Evolutionary conservation across 1,284 basidiomycete species (phyloP).

Genomic region (Pseudomicrostroma phylloplanum): DNA sequence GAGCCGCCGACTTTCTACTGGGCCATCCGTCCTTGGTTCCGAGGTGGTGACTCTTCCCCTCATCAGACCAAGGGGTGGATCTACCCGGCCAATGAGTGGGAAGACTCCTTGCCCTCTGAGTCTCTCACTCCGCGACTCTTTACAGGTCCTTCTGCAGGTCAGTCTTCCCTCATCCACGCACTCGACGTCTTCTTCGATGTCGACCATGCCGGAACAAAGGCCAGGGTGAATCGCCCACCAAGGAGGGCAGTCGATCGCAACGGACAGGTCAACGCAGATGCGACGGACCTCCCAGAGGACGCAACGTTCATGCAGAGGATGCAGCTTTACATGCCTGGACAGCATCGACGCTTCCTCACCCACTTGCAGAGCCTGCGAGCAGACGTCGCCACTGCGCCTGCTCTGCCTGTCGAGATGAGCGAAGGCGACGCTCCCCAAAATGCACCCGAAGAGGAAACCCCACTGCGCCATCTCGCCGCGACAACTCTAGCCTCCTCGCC

Average conservation of each 20-base stretch:
- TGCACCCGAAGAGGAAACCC: conserved; percentile 18
- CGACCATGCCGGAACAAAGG: conserved; percentile 56
- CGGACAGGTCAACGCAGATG: conserved; percentile 21
- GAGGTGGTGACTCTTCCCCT: conserved; percentile 65
- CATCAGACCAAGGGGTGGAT: conserved; percentile 60
- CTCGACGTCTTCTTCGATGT: conserved; percentile 84
- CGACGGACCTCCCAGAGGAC: conserved; percentile 22
- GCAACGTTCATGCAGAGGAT: conserved; percentile 44
- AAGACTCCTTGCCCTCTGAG: conserved; percentile 61
- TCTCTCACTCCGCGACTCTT: conserved; percentile 56
- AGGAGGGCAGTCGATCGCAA: neutral
- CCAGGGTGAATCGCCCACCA: conserved; percentile 17
- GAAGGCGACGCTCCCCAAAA: neutral
- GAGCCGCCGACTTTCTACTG: conserved; percentile 76
- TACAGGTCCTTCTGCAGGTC: conserved; percentile 82
- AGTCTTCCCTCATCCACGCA: conserved; percentile 80
- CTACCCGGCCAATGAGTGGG: conserved; percentile 53
- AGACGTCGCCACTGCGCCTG: conserved; percentile 4
- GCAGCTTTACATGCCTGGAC: conserved; percentile 30
- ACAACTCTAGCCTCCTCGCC: conserved; percentile 20
- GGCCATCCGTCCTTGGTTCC: conserved; percentile 84
- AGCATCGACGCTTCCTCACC: conserved; percentile 75
- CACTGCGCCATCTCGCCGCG: conserved; percentile 35
- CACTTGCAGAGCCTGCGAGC: conserved; percentile 58
- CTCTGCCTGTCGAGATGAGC: neutral